These are phyloP conservation scores for Mycena vulgaris DNA, from an alignment of 768 basidiomycete species.

Conservation along the genomic window DNA sequence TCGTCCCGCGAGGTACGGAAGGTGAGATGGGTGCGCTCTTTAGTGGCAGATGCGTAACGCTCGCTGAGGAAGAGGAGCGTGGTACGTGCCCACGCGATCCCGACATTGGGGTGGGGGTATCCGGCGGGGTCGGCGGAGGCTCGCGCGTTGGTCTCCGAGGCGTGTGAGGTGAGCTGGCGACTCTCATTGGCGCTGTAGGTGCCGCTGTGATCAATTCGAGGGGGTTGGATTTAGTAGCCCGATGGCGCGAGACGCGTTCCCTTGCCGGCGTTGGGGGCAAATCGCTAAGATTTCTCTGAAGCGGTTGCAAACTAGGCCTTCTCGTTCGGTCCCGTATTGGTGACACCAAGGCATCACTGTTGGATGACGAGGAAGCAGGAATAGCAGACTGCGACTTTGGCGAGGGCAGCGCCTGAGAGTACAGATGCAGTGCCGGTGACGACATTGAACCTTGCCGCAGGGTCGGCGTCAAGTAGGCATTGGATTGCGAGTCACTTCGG, in stretches of 20 bases:
- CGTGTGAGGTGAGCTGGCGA: conserved; percentile 49
- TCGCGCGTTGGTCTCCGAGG: conserved; percentile 55
- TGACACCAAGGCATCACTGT: conserved; percentile 61
- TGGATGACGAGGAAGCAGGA: conserved; percentile 64
- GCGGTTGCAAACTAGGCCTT: conserved; percentile 56
- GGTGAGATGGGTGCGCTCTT: conserved; percentile 57
- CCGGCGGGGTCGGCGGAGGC: conserved; percentile 58
- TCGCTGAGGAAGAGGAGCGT: conserved; percentile 55
- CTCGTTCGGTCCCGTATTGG: conserved; percentile 62
- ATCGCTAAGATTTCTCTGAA: conserved; percentile 56
- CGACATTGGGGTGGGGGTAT: conserved; percentile 63
- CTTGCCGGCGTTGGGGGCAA: conserved; percentile 47
- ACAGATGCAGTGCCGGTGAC: conserved; percentile 79
- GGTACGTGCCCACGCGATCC: conserved; percentile 53
- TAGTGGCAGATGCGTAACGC: conserved; percentile 59
- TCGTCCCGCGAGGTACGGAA: conserved; percentile 54
- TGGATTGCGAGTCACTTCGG: conserved; percentile 56
- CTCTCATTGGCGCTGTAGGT: conserved; percentile 42
- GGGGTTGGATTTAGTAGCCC: conserved; percentile 51
- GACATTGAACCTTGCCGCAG: conserved; percentile 81
- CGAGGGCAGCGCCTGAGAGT: conserved; percentile 69
- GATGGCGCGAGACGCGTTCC: conserved; percentile 44
- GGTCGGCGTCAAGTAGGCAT: conserved; percentile 75
- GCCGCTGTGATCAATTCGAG: conserved; percentile 46
- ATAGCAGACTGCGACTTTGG: conserved; percentile 66